Evolutionary conservation across 176 grass and related monocot genomes (phyloP).

Genomic region (Otatea glauca): DNA sequence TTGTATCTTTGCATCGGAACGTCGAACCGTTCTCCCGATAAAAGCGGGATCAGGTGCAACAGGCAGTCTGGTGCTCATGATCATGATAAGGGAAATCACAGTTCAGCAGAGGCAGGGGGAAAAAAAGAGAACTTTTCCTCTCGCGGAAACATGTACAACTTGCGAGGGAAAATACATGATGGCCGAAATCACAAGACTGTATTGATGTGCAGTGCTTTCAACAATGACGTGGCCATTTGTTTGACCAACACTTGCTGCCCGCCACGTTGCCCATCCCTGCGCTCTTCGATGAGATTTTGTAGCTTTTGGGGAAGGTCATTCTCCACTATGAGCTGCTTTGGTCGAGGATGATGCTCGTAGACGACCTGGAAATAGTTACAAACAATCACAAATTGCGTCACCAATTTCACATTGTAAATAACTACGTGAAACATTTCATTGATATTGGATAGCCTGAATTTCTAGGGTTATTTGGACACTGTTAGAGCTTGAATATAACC

Average conservation of each 20-base stretch:
- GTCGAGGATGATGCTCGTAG: slow-evolving; percentile 97
- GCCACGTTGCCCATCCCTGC: slow-evolving; percentile 82
- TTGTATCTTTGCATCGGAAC: slow-evolving; percentile 33
- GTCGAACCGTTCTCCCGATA: slow-evolving; percentile 47
- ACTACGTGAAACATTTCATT: slow-evolving; percentile 21
- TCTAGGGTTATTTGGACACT: background rate
- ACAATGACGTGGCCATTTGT: slow-evolving; percentile 96
- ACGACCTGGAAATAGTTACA: slow-evolving; percentile 70
- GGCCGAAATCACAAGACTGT: slow-evolving; percentile 82
- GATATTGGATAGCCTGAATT: background rate
- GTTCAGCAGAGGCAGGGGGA: slow-evolving; percentile 1
- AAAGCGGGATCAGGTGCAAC: slow-evolving; percentile 56
- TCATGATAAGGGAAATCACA: slow-evolving; percentile 40
- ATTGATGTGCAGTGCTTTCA: slow-evolving; percentile 97
- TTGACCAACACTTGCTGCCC: slow-evolving; percentile 95
- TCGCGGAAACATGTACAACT: slow-evolving; percentile 56
- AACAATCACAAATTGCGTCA: background rate
- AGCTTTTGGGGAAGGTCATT: slow-evolving; percentile 97
- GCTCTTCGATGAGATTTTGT: slow-evolving; percentile 96
- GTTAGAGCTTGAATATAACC: background rate
- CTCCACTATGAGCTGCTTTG: slow-evolving; percentile 98
- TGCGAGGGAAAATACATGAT: slow-evolving; percentile 51
- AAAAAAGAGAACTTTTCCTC: slow-evolving; percentile 50
- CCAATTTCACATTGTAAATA: background rate
- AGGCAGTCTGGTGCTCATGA: slow-evolving; percentile 39